phyloP scores from a whole-genome alignment of 2,329 filamentous ascomycete species.

The Cytospora mali region DNA sequence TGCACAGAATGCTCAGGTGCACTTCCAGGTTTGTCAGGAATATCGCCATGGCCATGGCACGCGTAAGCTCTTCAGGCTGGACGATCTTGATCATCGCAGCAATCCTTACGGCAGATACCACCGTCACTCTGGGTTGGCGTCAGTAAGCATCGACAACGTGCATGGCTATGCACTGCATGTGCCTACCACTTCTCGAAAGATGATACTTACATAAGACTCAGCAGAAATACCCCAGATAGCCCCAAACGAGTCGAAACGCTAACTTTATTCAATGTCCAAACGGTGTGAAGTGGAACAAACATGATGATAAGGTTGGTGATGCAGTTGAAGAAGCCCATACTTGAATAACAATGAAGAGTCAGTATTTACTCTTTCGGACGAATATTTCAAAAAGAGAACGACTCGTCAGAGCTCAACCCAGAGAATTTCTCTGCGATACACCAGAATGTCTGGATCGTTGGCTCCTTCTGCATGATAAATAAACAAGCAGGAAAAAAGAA shows the following conservation, averaged over 20 bases:
- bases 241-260: conserved; percentile 23
- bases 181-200: neutral
- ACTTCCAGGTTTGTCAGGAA: conserved; percentile 17
- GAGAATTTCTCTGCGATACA: neutral
- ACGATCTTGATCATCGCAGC: neutral
- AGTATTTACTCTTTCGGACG: neutral
- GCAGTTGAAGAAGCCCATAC: conserved; percentile 42
- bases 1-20: conserved; percentile 22
- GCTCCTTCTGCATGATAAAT: too few relatives aligned
- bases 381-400: neutral
- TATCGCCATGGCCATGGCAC: neutral
- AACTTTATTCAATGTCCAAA: conserved; percentile 42
- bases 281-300: conserved; percentile 41
- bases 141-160: neutral
- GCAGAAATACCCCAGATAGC: conserved; percentile 18
- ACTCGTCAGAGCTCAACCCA: neutral
- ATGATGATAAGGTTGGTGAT: conserved; percentile 44
- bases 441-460: neutral
- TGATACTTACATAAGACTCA: conserved; percentile 15
- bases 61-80: neutral
- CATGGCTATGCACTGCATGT: neutral
- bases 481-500: neutral
- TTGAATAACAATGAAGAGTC: neutral
- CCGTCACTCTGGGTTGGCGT: conserved; percentile 10
- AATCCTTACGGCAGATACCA: conserved; percentile 21